Conservation (phyloP, 2,329 filamentous ascomycete genomes). For the Ascochyta lentis region DNA sequence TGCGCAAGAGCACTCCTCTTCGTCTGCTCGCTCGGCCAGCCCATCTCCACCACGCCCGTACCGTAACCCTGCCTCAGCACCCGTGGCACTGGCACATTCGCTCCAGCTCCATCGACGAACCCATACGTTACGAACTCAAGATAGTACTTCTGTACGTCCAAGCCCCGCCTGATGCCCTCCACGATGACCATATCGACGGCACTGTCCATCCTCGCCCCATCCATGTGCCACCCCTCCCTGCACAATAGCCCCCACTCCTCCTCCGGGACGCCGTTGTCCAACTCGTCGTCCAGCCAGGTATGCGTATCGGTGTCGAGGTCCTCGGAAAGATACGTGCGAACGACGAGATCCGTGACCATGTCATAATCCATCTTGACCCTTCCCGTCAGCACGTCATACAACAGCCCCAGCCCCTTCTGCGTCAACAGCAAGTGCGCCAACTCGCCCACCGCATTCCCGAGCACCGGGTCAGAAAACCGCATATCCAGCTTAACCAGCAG, state of each 20-base stretch:
- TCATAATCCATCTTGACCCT: constrained; percentile 55
- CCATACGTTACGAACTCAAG: constrained; percentile 69
- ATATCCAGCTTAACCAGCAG: constrained; percentile 77
- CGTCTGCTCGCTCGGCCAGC: constrained; percentile 3
- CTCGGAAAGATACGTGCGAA: constrained; percentile 27
- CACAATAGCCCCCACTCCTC: constrained; percentile 47
- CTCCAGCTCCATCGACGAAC: constrained; percentile 59
- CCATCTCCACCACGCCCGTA: neutral
- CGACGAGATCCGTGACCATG: constrained; percentile 18
- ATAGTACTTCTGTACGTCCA: constrained; percentile 63
- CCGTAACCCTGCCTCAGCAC: constrained; percentile 60
- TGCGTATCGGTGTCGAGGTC: constrained; percentile 28
- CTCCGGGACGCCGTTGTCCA: constrained; percentile 26
- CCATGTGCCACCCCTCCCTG: constrained; percentile 56
- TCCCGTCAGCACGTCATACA: constrained; percentile 56
- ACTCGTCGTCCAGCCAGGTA: constrained; percentile 33
- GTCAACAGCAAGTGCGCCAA: constrained; percentile 59
- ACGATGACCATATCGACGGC: constrained; percentile 48
- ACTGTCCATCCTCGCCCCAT: constrained; percentile 62
- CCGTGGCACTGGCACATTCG: constrained; percentile 57
- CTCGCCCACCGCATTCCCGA: constrained; percentile 55
- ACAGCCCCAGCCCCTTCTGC: constrained; percentile 55
- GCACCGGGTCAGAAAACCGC: constrained; percentile 69
- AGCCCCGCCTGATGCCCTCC: constrained; percentile 61
- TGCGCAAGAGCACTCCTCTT: neutral